phyloP scores from a whole-genome alignment of 305 asterid species.

The Fraxinus velutina region DNA sequence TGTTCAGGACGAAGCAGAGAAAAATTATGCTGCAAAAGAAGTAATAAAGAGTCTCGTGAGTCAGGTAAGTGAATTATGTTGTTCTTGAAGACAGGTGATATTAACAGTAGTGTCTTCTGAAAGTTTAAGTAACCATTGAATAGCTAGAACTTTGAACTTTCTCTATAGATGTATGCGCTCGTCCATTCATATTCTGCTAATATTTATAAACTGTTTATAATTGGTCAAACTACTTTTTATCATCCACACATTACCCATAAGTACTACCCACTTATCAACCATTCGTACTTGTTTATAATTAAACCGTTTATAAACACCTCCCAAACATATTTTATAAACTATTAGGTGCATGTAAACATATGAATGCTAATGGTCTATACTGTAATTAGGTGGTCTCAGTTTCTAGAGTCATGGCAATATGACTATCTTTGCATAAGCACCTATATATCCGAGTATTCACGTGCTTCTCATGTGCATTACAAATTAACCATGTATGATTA shows the following conservation, averaged over 20 bases:
- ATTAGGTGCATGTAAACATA: not conserved
- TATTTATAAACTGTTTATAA: not conserved
- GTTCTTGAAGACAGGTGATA: not conserved
- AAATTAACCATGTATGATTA: not conserved
- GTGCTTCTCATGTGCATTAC: not conserved
- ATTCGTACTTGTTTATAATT: not conserved
- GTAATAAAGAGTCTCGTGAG: slow-evolving; percentile 47
- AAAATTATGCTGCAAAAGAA: slow-evolving; percentile 55
- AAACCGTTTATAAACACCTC: not conserved
- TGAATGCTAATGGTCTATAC: not conserved
- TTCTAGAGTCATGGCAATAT: not conserved
- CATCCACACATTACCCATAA: not conserved
- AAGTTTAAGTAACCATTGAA: not conserved
- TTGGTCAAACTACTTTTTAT: not conserved
- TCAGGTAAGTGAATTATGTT: slow-evolving; percentile 36
- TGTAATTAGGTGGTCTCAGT: not conserved
- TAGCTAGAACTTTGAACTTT: not conserved
- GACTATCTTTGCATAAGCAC: not conserved
- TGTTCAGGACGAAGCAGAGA: slow-evolving; percentile 42
- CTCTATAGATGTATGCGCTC: not conserved
- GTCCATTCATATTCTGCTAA: not conserved
- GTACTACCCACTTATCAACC: not conserved
- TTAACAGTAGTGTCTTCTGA: not conserved
- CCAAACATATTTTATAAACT: not conserved
- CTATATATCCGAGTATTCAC: not conserved